Evolutionary conservation across 2,329 filamentous ascomycete species (phyloP).

Genomic region (Thermothelomyces thermophilus): DNA sequence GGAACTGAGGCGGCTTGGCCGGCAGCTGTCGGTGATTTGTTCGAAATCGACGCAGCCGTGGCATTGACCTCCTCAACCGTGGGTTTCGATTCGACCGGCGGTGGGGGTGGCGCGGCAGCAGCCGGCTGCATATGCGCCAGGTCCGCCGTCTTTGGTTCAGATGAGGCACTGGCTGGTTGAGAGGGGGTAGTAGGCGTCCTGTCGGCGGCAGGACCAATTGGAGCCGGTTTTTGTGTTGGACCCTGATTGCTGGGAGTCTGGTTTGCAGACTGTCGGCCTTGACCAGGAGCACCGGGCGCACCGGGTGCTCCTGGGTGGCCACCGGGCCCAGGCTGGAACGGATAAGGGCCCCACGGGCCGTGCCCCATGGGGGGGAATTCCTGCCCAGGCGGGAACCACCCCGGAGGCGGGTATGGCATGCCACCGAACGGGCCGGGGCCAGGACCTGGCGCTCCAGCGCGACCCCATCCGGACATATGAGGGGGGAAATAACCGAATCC

Average conservation of each 20-base stretch:
- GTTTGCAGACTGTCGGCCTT: slow-evolving; percentile 26
- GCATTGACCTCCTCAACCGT: slow-evolving; percentile 47
- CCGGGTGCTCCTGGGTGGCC: slow-evolving; percentile 39
- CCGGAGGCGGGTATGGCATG: slow-evolving; percentile 70
- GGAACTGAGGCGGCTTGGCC: slow-evolving; percentile 37
- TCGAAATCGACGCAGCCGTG: slow-evolving; percentile 45
- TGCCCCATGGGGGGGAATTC: slow-evolving; percentile 48
- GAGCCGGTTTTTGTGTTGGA: slow-evolving; percentile 40
- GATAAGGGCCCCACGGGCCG: slow-evolving; percentile 18
- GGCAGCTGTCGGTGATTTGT: slow-evolving; percentile 29
- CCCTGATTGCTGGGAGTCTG: slow-evolving; percentile 26
- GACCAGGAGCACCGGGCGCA: slow-evolving; percentile 24
- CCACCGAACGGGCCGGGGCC: slow-evolving; percentile 44
- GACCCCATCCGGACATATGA: slow-evolving; percentile 28
- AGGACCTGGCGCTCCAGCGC: slow-evolving; percentile 30
- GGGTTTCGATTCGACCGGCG: slow-evolving; percentile 63
- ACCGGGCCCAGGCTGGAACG: slow-evolving; percentile 12
- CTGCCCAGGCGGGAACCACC: slow-evolving; percentile 73
- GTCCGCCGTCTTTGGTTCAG: slow-evolving; percentile 47
- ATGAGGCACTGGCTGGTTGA: slow-evolving; percentile 37
- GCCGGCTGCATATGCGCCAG: slow-evolving; percentile 41
- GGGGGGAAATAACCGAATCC: slow-evolving; percentile 29
- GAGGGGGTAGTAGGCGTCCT: slow-evolving; percentile 42
- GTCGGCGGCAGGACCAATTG: slow-evolving; percentile 46
- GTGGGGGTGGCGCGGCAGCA: slow-evolving; percentile 46